Evolutionary conservation across 2,329 filamentous ascomycete genomes (phyloP).

Genomic region (Diatrype stigma): DNA sequence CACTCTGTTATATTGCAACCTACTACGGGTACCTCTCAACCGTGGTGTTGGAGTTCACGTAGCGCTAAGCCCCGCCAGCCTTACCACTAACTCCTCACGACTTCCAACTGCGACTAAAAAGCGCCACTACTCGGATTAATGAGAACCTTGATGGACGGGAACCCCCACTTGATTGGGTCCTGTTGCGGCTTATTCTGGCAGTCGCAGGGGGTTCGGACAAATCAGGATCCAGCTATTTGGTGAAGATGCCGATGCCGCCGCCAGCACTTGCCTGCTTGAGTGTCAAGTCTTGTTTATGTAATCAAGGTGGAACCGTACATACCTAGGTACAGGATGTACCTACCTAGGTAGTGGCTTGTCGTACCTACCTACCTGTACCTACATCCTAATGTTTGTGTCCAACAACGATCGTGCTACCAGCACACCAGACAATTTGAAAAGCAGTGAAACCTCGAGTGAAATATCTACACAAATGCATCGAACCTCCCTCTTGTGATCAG

Average conservation of each 20-base stretch:
- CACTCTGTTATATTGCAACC: too few relatives aligned
- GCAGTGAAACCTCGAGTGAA: background rate
- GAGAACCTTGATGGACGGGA: constrained; percentile 23
- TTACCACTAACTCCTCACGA: too few relatives aligned
- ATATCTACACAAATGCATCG: too few relatives aligned
- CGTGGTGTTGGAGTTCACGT: too few relatives aligned
- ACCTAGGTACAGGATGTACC: background rate
- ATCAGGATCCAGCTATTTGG: background rate
- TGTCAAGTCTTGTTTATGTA: too few relatives aligned
- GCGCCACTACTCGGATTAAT: background rate
- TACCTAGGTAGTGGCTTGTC: too few relatives aligned
- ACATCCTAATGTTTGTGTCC: background rate
- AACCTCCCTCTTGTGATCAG: background rate
- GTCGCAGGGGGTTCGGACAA: constrained; percentile 1
- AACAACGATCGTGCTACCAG: background rate
- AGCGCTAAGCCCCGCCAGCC: background rate
- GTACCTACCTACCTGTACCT: too few relatives aligned
- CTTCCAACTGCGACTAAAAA: background rate
- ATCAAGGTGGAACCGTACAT: too few relatives aligned
- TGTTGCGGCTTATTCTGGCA: constrained; percentile 7
- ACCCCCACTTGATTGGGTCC: constrained; percentile 1
- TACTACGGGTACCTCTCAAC: too few relatives aligned
- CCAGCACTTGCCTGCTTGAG: too few relatives aligned
- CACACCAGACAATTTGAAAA: background rate
- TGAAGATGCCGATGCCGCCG: background rate